Evolutionary conservation across 2,329 filamentous ascomycete species (phyloP), one percentile per base, ranked within the genome.

Genomic region (Bretziella fagacearum): DNA sequence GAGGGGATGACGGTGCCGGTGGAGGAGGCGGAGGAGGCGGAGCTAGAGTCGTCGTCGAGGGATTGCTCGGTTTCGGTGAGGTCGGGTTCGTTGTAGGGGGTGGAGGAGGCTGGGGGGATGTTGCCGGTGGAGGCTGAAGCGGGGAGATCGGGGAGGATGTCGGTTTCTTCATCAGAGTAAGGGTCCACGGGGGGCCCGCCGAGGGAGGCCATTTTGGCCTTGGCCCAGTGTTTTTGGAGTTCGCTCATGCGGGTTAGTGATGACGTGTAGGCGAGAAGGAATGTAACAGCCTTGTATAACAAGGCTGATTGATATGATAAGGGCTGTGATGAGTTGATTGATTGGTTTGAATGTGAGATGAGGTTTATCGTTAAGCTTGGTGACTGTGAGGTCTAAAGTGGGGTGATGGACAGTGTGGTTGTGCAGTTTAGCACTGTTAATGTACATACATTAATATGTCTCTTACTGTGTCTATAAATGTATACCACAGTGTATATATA

Each of bases 1-100:
- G 82, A 83, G 1, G 87, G 85, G 53, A 85, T 80, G 52, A 96
- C 73, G n/a, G 89, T 96, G 22, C 87, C 86, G 3, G 86, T 85
- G 1, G 87, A 95, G 3, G 87, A 93, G 30, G 84, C 79, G n/a
- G 86, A 94, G 0, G 63, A 58, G 10, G 58, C 57, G 1, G 57
- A 58, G 1, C 78, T 83, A 11, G 78, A 82, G 59, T 83, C 79
- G 55, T 84, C 73, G 44, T 66, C 68, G 6, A 18, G 27, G 4
- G 62, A 54, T n/a, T n/a, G n/a, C n/a, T n/a, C n/a, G 7, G 42
- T 39, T 20, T 48, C 49, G 17, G 46, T 44, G 6, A 33, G 23
- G 18, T 47, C 41, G 4, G 44, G 39, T 3, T 44, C 35, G 22
- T 20, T 42, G 4, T 18, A 22, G 13, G 18, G 15, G n/a, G 18